Conservation (phyloP, 2,329 filamentous ascomycete genomes). For the Emmonsia crescens region DNA sequence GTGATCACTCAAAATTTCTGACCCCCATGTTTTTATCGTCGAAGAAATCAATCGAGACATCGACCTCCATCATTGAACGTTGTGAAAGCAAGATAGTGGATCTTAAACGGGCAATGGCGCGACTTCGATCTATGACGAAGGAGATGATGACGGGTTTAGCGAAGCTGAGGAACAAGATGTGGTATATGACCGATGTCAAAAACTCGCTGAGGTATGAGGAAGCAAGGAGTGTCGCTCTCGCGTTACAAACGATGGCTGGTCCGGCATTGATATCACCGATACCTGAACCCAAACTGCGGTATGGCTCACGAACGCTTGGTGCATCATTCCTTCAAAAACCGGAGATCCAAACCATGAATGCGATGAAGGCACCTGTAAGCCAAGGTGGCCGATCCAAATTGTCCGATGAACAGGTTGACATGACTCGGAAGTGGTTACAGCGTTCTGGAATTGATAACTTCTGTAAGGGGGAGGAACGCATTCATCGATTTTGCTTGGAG, state of each 20-base stretch:
- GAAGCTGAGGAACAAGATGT: slow-evolving; percentile 88
- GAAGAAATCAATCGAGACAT: slow-evolving; percentile 23
- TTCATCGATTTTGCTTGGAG: slow-evolving; percentile 87
- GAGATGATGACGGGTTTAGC: slow-evolving; percentile 63
- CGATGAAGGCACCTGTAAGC: slow-evolving; percentile 69
- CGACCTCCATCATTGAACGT: slow-evolving; percentile 23
- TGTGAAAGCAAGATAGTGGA: slow-evolving; percentile 51
- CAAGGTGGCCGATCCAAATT: slow-evolving; percentile 91
- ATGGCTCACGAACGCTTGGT: slow-evolving; percentile 37
- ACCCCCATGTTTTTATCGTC: slow-evolving; percentile 59
- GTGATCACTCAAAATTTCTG: slow-evolving; percentile 59
- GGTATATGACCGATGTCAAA: slow-evolving; percentile 90
- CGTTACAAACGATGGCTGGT: slow-evolving; percentile 78
- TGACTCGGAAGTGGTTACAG: slow-evolving; percentile 72
- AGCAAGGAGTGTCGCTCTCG: slow-evolving; percentile 72
- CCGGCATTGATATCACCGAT: slow-evolving; percentile 28
- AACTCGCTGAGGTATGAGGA: slow-evolving; percentile 83
- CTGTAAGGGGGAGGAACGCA: slow-evolving; percentile 85
- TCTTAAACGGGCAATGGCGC: slow-evolving; percentile 71
- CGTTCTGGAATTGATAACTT: slow-evolving; percentile 81
- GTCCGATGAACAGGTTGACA: slow-evolving; percentile 86
- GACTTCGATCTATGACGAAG: slow-evolving; percentile 62
- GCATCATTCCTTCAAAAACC: slow-evolving; percentile 62
- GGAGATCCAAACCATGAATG: slow-evolving; percentile 75
- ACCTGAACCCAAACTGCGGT: slow-evolving; percentile 28